Conservation (phyloP, 1,284 basidiomycete species). For the Papiliotrema fonsecae region DNA sequence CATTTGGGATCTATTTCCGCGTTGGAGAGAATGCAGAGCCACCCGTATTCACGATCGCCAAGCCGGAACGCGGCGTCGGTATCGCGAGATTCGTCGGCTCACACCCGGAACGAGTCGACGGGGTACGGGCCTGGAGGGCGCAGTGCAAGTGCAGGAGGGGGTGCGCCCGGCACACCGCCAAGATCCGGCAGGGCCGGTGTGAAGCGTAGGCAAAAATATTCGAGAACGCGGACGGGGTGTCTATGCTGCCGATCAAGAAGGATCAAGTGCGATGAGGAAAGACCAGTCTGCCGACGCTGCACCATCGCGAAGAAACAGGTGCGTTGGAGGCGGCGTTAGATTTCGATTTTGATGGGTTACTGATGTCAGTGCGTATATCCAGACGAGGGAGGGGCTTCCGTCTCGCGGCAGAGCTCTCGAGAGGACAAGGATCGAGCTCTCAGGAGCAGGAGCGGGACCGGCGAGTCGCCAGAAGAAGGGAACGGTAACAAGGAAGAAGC, state of each 20-base stretch:
- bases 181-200: slow-evolving; percentile 24
- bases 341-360: not conserved
- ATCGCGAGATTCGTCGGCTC: not conserved
- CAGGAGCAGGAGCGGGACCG: slow-evolving; percentile 3
- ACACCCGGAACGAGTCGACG: not conserved
- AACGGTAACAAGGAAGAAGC: not conserved
- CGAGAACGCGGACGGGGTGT: slow-evolving; percentile 42
- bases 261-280: slow-evolving; percentile 45
- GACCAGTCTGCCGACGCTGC: slow-evolving; percentile 40
- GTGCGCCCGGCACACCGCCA: not conserved
- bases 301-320: slow-evolving; percentile 40
- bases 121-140: not conserved
- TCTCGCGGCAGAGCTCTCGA: slow-evolving; percentile 2
- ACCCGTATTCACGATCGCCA: not conserved
- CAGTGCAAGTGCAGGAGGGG: not conserved
- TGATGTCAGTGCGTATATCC: slow-evolving; percentile 29
- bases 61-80: not conserved
- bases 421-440: slow-evolving; percentile 6
- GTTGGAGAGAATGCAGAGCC: no score
- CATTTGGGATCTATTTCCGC: not conserved
- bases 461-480: not conserved
- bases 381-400: slow-evolving; percentile 14
- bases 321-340: slow-evolving; percentile 9
- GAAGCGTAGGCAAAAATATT: slow-evolving; percentile 42
- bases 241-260: slow-evolving; percentile 39